Evolutionary conservation across 345 rosid genomes (phyloP), one percentile per base, ranked within the genome.

Genomic region (Ceriops decandra): DNA sequence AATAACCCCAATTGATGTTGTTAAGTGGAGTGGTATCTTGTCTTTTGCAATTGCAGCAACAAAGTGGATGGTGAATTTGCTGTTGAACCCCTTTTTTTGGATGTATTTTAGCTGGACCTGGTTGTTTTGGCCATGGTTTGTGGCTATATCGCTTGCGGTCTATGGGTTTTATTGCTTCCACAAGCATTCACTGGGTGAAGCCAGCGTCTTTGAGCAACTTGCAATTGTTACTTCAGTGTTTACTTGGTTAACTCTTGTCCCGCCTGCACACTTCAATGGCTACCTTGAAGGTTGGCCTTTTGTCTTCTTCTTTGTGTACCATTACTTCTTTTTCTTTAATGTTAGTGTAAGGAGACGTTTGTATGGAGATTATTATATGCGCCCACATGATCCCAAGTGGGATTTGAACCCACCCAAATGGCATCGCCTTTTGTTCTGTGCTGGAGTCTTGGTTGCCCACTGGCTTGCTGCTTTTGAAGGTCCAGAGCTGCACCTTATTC

Each of bases 381-480:
- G 88, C 28, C 75, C 82, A 2, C 89, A 88, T 69, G 88, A 88
- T 69, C 85, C 92, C 53, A 93, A 87, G 61, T 91, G 97, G 98
- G 97, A 91, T 76, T 82, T 86, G 64, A 83, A 74, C 49, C 70
- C 80, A 3, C 88, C 96, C 26, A 68, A 74, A 49, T 85, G 89
- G 91, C 65, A 75, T 47, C 82, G 84, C 54, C 46, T 82, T 69
- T 72, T 88, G 73, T 89, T 89, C 78, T 85, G 85, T 71, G 82
- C 78, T 64, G 87, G 91, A 5, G 71, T 87, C 63, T 71, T 79
- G 86, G 76, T 78, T 70, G 85, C 88, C 31, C 98, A 90, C 61
- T 90, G 96, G 92, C 75, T 91, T 75, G 97, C 95, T 2, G 92
- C 97, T 54, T 87, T 90, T 62, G 95, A 93, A 85, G 97, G 89